Conservation (phyloP, 768 basidiomycete species). For the Neoboletus brunneissimus region DNA sequence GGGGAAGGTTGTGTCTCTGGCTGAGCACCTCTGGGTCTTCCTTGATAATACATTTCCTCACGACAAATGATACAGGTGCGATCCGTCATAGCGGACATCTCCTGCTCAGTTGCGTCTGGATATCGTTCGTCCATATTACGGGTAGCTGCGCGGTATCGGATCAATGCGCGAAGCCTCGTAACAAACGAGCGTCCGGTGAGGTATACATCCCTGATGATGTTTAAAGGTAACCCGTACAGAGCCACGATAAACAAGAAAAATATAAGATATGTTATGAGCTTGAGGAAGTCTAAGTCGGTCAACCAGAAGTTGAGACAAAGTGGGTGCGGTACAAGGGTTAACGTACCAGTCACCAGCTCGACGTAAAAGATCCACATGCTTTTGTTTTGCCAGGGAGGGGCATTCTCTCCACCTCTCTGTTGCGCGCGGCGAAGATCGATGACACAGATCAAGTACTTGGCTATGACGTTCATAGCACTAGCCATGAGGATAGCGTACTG, state of each 20-base stretch:
- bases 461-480: conserved; percentile 69
- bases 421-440: conserved; percentile 81
- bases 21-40: conserved; percentile 24
- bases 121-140: conserved; percentile 95
- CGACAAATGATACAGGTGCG: conserved; percentile 97
- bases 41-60: conserved; percentile 78
- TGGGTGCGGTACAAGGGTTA: not conserved
- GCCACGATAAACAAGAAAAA: conserved; percentile 95
- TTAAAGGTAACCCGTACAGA: conserved; percentile 91
- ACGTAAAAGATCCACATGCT: conserved; percentile 97
- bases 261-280: conserved; percentile 84
- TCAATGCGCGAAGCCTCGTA: conserved; percentile 79
- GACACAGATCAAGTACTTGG: conserved; percentile 79
- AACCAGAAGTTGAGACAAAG: conserved; percentile 6
- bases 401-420: conserved; percentile 74
- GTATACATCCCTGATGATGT: conserved; percentile 97
- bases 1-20: conserved; percentile 22
- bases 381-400: conserved; percentile 95
- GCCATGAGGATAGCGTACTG: conserved; percentile 90
- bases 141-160: conserved; percentile 91
- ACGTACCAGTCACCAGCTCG: conserved; percentile 82
- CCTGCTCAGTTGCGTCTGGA: conserved; percentile 86
- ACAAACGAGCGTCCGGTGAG: conserved; percentile 92
- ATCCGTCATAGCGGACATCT: conserved; percentile 78
- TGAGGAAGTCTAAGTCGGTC: conserved; percentile 75